These are phyloP conservation scores for Allium fistulosum DNA, from an alignment of 106 monocot species.

Conservation along the genomic window DNA sequence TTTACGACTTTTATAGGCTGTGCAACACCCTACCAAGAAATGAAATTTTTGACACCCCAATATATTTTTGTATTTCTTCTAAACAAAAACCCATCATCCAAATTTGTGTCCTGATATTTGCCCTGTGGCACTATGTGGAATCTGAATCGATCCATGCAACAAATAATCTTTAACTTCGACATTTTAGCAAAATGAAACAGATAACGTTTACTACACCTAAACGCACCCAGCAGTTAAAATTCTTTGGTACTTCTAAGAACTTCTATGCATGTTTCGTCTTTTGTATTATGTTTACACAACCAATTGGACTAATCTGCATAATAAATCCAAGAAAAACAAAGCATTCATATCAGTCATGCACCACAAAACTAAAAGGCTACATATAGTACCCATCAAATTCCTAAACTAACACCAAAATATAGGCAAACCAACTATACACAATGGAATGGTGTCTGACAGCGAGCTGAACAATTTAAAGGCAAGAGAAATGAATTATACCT, in stretches of 20 bases:
- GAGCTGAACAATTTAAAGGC: background rate
- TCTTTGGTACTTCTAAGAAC: background rate
- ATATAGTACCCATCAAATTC: conserved; percentile 4
- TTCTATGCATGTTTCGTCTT: background rate
- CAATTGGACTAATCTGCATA: background rate
- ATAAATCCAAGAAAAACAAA: background rate
- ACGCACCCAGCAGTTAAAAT: background rate
- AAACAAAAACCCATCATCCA: no score
- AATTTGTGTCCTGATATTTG: no score
- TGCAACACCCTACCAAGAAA: no score
- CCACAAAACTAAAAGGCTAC: background rate
- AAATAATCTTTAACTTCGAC: no score
- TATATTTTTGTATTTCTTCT: no score
- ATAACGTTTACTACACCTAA: background rate
- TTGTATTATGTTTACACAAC: background rate
- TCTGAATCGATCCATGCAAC: no score
- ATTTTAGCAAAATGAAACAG: no score
- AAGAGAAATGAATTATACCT: background rate
- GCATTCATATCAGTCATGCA: background rate
- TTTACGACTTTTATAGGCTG: no score
- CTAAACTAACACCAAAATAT: background rate
- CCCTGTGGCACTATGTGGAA: no score
- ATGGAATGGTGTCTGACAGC: background rate
- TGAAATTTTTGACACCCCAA: no score
- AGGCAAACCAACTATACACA: background rate